A percentile compares a stretch with the other conserved stretches of the same genome.
Evolutionary conservation across 2,329 filamentous ascomycete genomes (phyloP).

Genomic region (Colletotrichum endophyticum): DNA sequence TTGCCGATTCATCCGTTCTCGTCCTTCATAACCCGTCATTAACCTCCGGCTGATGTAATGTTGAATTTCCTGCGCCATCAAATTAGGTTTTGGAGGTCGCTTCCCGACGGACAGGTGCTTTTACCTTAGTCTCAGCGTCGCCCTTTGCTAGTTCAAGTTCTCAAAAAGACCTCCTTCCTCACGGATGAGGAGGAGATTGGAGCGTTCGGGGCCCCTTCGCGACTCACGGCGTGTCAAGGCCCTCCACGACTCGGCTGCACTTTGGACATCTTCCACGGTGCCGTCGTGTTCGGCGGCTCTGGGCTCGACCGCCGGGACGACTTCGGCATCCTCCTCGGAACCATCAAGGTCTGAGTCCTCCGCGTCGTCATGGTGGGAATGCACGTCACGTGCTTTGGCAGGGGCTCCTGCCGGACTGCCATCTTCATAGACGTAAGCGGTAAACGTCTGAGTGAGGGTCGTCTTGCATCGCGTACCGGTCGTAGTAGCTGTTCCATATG

Average conservation of each 20-base stretch:
- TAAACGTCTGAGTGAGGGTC: conserved; percentile 21
- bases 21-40: neutral
- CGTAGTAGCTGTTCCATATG: conserved; percentile 2
- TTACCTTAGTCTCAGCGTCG: neutral
- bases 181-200: neutral
- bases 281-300: neutral
- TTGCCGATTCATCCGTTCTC: neutral
- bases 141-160: neutral
- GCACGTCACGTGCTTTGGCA: neutral
- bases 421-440: conserved; percentile 16
- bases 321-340: neutral
- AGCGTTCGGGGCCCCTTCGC: neutral
- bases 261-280: neutral
- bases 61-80: neutral
- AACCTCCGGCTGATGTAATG: neutral
- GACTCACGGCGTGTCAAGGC: neutral
- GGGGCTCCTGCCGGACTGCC: neutral
- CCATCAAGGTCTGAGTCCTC: neutral
- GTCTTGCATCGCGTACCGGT: conserved; percentile 14
- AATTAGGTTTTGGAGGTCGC: neutral
- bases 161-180: neutral
- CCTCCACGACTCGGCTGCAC: neutral
- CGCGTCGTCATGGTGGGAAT: neutral
- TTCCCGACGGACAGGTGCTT: neutral
- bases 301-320: neutral